A percentile compares a stretch with the other conserved stretches of the same genome.
Conservation (phyloP, 2,329 filamentous ascomycete species). For the Coleophoma cylindrospora region DNA sequence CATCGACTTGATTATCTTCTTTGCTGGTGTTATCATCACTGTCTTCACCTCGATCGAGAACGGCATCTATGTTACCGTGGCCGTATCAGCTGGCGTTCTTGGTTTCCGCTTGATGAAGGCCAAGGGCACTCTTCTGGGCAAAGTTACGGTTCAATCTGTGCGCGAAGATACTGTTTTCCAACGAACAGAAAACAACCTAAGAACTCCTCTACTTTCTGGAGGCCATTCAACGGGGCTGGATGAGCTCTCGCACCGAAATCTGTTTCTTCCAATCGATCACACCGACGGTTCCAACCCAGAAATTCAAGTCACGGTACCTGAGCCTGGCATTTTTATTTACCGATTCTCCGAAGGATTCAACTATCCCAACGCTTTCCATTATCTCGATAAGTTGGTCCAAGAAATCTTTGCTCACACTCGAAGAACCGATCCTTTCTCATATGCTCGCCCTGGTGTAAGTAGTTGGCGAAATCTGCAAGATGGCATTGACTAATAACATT, state of each 20-base stretch:
- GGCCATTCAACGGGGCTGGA: slow-evolving; percentile 8
- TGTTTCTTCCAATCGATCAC: slow-evolving; percentile 84
- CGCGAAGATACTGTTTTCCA: slow-evolving; percentile 65
- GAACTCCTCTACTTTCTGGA: slow-evolving; percentile 41
- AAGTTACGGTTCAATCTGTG: slow-evolving; percentile 78
- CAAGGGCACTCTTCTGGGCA: slow-evolving; percentile 77
- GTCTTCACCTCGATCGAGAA: slow-evolving; percentile 86
- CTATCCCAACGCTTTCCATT: slow-evolving; percentile 89
- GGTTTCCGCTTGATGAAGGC: slow-evolving; percentile 81
- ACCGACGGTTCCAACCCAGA: slow-evolving; percentile 87
- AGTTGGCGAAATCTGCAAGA: not conserved
- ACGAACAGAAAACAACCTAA: slow-evolving; percentile 53
- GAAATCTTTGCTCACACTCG: slow-evolving; percentile 68
- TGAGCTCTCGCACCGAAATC: slow-evolving; percentile 58
- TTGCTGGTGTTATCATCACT: slow-evolving; percentile 85
- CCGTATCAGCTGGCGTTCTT: slow-evolving; percentile 69
- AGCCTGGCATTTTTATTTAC: slow-evolving; percentile 94
- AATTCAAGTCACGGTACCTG: slow-evolving; percentile 72
- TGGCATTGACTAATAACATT: not conserved
- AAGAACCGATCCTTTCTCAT: slow-evolving; percentile 67
- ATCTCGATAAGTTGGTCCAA: slow-evolving; percentile 71
- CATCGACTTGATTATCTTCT: slow-evolving; percentile 87
- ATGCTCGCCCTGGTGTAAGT: slow-evolving; percentile 46
- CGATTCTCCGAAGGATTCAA: slow-evolving; percentile 93
- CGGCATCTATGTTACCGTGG: slow-evolving; percentile 85